A percentile compares a stretch with the other conserved stretches of the same genome.
Conservation (phyloP, 768 basidiomycete genomes). For the Arthromyces matolae region DNA sequence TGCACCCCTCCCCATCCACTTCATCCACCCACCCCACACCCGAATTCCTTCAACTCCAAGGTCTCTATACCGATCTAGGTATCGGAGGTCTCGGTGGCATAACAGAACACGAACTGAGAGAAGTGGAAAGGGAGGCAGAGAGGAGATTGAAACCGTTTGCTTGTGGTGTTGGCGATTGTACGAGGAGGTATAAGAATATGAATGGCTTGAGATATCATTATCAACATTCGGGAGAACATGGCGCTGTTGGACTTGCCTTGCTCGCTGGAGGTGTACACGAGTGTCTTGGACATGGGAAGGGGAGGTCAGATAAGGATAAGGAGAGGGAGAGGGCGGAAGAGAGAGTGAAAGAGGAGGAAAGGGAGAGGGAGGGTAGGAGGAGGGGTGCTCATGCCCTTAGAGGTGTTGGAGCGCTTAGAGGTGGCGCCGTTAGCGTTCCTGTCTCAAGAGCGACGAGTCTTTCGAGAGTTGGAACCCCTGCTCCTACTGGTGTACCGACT, state of each 20-base stretch:
- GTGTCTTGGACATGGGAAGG: slow-evolving; percentile 23
- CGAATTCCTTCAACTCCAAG: slow-evolving; percentile 11
- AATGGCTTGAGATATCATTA: slow-evolving; percentile 96
- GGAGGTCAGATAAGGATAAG: slow-evolving; percentile 9
- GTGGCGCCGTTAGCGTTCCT: slow-evolving; percentile 30
- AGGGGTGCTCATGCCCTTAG: background rate
- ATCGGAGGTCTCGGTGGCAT: slow-evolving; percentile 48
- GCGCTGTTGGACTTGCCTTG: slow-evolving; percentile 80
- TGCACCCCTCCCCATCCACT: too few species aligned
- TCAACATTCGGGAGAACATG: slow-evolving; percentile 94
- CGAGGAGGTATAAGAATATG: slow-evolving; percentile 96
- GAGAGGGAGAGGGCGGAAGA: slow-evolving; percentile 16
- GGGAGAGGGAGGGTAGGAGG: slow-evolving; percentile 7
- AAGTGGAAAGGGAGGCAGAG: slow-evolving; percentile 84
- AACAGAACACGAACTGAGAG: slow-evolving; percentile 60
- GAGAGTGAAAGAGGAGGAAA: background rate
- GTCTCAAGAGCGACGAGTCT: slow-evolving; percentile 32
- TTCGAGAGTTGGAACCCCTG: slow-evolving; percentile 33
- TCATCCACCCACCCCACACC: background rate
- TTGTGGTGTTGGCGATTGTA: slow-evolving; percentile 84
- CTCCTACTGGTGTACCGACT: too few species aligned
- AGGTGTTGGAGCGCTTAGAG: background rate
- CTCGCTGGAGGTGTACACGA: slow-evolving; percentile 71
- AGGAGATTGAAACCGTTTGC: slow-evolving; percentile 79
- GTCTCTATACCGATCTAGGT: slow-evolving; percentile 27